Base-by-base conservation (phyloP, 208 protist genomes). In the Borovskyia barvae region DNA sequence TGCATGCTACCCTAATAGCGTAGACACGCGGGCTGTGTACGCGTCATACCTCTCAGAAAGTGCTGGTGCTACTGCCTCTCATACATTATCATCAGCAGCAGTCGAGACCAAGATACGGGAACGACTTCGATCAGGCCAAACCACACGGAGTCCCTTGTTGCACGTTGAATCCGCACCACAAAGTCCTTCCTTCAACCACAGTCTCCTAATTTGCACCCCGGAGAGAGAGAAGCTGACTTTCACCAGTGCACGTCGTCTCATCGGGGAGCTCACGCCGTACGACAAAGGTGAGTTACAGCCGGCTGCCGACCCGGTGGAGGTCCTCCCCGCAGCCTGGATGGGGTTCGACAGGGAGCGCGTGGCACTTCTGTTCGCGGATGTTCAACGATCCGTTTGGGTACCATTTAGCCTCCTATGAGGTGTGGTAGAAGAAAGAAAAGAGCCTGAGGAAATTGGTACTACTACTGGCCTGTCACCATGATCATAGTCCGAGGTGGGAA, bases 311-410 rank as follows among this genome's bases (percentile, higher is more conserved):
- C 4, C 26, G 17, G 30, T 33, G 0, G 22, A 26, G 8, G 29
- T 61, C 39, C 48, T 75, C 17, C 73, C 66, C 3, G 51, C 66
- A 26, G 83, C 67, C 55, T 92, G 85, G 82, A 55, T 92, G 33
- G 82, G 80, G 12, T 92, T 89, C 51, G 82, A 92, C 49, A 25
- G 35, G 3, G 46, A 17, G 24, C 52, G 49, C 3, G 7, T 33
- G 4, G 57, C 66, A 29, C 49, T 92, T 32, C 66, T 92, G 19
- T 68, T 89, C 35, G n/a, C 76, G 0, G 71, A 81, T 46, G 54
- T 68, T 1, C 52, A 55, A 26, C 79, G 79, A 39, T 48, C 56
- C 0, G 28, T 56, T 2, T 90, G 83, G 80, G 70, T 85, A 56
- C 80, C 79, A 7, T 72, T 80, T 26, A 32, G 60, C 20, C 71